Conservation (phyloP, 345 rosid species). For the Acer campestre region DNA sequence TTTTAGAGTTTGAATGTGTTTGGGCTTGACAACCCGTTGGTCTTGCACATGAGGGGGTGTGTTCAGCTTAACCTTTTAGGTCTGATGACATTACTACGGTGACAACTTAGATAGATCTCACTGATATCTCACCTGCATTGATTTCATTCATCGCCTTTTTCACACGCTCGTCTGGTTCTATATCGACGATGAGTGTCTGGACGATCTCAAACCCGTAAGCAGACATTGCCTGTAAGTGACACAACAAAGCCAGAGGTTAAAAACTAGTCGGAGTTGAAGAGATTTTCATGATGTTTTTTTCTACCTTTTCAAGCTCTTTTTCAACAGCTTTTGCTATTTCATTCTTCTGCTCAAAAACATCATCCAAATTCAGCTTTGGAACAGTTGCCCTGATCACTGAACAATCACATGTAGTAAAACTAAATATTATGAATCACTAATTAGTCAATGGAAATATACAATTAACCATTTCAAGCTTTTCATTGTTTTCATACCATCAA, state of each 20-base stretch:
- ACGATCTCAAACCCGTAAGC: conserved; percentile 58
- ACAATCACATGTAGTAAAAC: background rate
- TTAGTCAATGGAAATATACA: no score
- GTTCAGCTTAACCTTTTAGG: no score
- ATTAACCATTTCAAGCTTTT: background rate
- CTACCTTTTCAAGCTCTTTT: conserved; percentile 57
- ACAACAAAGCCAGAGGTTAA: background rate
- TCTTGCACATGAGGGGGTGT: no score
- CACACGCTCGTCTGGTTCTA: conserved; percentile 56
- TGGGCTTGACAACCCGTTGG: no score
- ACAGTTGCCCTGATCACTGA: conserved; percentile 60
- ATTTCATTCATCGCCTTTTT: conserved; percentile 58
- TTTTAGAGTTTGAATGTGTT: no score
- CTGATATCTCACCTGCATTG: conserved; percentile 42
- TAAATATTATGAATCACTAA: background rate
- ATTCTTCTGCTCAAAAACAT: conserved; percentile 63
- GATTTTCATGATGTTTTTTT: background rate
- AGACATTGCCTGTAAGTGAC: conserved; percentile 48
- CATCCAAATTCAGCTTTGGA: conserved; percentile 49
- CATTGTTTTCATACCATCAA: conserved; percentile 39
- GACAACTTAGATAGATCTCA: background rate
- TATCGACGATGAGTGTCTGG: conserved; percentile 57
- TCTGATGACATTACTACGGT: no score
- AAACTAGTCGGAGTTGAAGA: conserved; percentile 8
- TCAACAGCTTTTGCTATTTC: conserved; percentile 58